These are phyloP conservation scores for Aureobasidium lini DNA, from an alignment of 2,329 filamentous ascomycete species.

Conservation along the genomic window DNA sequence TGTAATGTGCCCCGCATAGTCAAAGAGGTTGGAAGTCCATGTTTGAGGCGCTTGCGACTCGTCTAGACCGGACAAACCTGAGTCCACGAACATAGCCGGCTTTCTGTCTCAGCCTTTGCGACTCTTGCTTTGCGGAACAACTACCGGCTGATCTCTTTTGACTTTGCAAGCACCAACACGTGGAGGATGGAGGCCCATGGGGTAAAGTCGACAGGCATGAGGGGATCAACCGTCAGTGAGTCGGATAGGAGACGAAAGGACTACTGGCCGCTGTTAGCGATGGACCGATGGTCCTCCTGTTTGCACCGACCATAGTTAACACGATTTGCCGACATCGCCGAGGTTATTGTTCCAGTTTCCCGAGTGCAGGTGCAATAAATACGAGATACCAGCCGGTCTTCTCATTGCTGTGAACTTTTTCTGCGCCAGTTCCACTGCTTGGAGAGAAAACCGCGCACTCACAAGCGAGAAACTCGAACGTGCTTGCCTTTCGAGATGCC, in stretches of 20 bases:
- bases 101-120: background rate
- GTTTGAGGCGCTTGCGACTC: background rate
- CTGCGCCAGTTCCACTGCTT: background rate
- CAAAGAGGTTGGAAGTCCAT: background rate
- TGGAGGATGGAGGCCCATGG: slow-evolving; percentile 10
- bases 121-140: background rate
- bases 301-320: background rate
- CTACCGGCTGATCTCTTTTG: slow-evolving; percentile 11
- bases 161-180: slow-evolving; percentile 5
- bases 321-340: background rate
- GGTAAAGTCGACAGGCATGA: background rate
- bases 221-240: background rate
- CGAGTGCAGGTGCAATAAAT: background rate
- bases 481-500: too few relatives aligned
- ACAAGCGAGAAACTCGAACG: too few relatives aligned
- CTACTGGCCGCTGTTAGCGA: background rate
- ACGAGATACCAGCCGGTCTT: too few relatives aligned
- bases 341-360: background rate
- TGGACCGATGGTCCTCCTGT: background rate
- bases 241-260: background rate
- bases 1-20: background rate
- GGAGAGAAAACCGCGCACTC: too few relatives aligned
- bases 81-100: background rate
- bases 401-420: too few relatives aligned
- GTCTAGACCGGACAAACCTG: background rate